Percentiles rank a stretch among this genome's conserved stretches.
phyloP scores from a whole-genome alignment of 176 grass and related monocot genomes.

The Bromus sterilis region DNA sequence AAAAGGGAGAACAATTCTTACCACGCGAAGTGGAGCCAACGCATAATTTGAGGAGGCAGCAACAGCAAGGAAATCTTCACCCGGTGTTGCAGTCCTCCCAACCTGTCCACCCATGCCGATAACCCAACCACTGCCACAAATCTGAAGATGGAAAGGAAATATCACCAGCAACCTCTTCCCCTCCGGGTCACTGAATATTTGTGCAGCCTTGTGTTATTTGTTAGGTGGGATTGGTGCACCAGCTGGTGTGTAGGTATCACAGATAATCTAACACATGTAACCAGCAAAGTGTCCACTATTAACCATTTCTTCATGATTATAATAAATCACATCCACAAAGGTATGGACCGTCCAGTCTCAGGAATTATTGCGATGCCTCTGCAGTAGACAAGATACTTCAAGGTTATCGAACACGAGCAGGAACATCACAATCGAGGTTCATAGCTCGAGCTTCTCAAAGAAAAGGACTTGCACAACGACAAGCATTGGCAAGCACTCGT shows the following conservation, averaged over 20 bases:
- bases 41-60: too few species aligned
- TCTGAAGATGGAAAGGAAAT: too few species aligned
- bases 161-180: too few species aligned
- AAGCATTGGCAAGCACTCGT: conserved; percentile 50
- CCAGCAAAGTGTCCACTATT: too few species aligned
- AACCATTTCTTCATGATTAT: too few species aligned
- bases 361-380: conserved; percentile 35
- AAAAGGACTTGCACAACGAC: conserved; percentile 67
- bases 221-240: conserved; percentile 68
- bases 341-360: conserved; percentile 38
- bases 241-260: conserved; percentile 58
- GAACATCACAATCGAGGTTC: conserved; percentile 58
- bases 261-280: conserved; percentile 69
- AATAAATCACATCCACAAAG: too few species aligned
- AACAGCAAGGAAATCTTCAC: too few species aligned
- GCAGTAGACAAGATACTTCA: conserved; percentile 38
- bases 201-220: conserved; percentile 54
- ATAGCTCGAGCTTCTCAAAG: conserved; percentile 69
- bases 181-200: conserved; percentile 65
- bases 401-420: conserved; percentile 60
- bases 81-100: too few species aligned
- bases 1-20: too few species aligned
- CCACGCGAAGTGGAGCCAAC: too few species aligned
- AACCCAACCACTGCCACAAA: too few species aligned
- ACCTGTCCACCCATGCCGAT: too few species aligned